Percentiles rank a stretch among this genome's conserved stretches.
Conservation (phyloP, 2,329 filamentous ascomycete species). For the Penicillium corylophilum region DNA sequence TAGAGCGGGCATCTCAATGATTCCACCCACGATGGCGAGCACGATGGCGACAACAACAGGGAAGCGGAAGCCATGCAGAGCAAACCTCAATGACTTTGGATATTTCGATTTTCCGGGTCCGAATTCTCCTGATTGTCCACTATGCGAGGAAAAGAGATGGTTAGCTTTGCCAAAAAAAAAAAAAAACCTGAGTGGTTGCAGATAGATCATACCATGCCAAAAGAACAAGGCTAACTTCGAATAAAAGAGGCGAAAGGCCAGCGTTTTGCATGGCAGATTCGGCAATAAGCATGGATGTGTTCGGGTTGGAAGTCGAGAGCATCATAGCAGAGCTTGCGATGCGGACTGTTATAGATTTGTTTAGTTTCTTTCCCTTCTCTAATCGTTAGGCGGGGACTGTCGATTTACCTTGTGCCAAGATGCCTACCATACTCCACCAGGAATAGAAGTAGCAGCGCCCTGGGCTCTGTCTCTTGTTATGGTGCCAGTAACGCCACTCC, state of each 20-base stretch:
- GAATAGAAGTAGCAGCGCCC: slow-evolving; percentile 25
- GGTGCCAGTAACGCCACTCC: slow-evolving; percentile 30
- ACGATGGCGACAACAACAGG: slow-evolving; percentile 25
- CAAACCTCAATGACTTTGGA: slow-evolving; percentile 20
- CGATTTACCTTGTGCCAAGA: slow-evolving; percentile 26
- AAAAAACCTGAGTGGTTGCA: too few species aligned
- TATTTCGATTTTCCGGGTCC: slow-evolving; percentile 28
- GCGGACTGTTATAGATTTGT: slow-evolving; percentile 19
- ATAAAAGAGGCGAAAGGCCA: slow-evolving; percentile 30
- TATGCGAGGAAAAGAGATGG: slow-evolving; percentile 2
- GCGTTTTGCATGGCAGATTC: slow-evolving; percentile 25
- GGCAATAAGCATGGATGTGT: slow-evolving; percentile 20
- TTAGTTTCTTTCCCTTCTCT: neutral
- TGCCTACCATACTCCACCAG: slow-evolving; percentile 28
- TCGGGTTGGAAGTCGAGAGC: slow-evolving; percentile 17
- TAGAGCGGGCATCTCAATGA: slow-evolving; percentile 16
- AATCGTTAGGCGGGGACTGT: neutral
- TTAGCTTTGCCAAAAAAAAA: neutral
- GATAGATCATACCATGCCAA: slow-evolving; percentile 22
- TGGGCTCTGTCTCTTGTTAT: slow-evolving; percentile 15
- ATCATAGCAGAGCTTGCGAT: slow-evolving; percentile 26
- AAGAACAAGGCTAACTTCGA: slow-evolving; percentile 30
- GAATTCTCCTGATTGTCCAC: slow-evolving; percentile 27
- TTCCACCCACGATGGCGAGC: slow-evolving; percentile 22
- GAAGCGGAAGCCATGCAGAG: slow-evolving; percentile 28